Evolutionary conservation across 2,329 filamentous ascomycete genomes (phyloP), one percentile per base, ranked within the genome.

Genomic region (Colletotrichum truncatum): DNA sequence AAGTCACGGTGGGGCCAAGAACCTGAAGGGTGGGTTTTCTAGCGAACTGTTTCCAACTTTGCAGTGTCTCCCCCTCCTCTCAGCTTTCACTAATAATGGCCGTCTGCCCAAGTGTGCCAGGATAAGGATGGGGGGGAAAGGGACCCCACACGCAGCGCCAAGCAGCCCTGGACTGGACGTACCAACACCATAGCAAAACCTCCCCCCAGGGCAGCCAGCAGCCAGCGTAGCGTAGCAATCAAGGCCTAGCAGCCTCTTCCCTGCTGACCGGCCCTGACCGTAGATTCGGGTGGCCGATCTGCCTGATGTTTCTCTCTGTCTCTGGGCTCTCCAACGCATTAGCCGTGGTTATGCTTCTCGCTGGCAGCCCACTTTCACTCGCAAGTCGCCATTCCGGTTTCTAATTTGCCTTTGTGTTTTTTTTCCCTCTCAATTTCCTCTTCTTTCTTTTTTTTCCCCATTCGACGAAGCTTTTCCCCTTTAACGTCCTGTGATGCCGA

Each of bases 281-380:
- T 48, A 21, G 34, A 30, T 16, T 46, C 14, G 43, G 43, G 43
- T 48, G 32, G 41, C 28, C 39, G 56, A 62, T 55, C 49, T 49
- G 23, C 28, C 48, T 34, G 46, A 43, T 43, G 5, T 21, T 25
- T 21, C 18, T 32, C 16, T 32, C 8, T n/a, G n/a, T n/a, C n/a
- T n/a, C n/a, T n/a, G n/a, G n/a, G n/a, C n/a, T 49, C 30, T 23
- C 52, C 36, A 34, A 45, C 32, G 32, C n/a, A 38, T 38, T 57
- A 48, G 54, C 54, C 54, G 54, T 57, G 48, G 30, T 32, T 43
- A 23, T 54, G 26, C 46, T 36, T 23, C 12, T 30, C 18, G 34
- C 54, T 41, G 10, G 28, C 30, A 65, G 49, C 62, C 57, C 57
- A 56, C 58, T 63, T 63, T 60, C 63, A 26, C 30, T 43, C 32